A percentile compares a stretch with the other conserved stretches of the same genome.
Conservation (phyloP, 2,329 filamentous ascomycete species). For the Stagonosporopsis rhizophila region DNA sequence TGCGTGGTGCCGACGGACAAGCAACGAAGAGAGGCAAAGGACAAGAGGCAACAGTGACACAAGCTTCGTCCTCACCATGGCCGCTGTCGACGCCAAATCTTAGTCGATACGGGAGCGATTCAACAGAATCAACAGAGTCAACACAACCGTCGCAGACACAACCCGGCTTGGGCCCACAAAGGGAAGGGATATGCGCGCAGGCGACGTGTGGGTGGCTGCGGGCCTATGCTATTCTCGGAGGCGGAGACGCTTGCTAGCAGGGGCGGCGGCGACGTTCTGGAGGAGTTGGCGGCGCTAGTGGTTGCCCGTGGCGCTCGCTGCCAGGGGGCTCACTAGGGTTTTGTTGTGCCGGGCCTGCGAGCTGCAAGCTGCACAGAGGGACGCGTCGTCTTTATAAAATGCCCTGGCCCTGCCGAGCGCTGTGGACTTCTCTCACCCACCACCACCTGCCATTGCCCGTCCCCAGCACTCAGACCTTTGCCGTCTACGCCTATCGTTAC, state of each 20-base stretch:
- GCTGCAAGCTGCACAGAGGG: conserved; percentile 6
- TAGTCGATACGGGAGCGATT: conserved; percentile 14
- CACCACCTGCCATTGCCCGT: not conserved
- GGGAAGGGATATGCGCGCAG: conserved; percentile 15
- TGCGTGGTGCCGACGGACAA: not conserved
- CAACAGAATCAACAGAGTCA: conserved; percentile 18
- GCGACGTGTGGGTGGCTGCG: not conserved
- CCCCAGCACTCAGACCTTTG: conserved; percentile 9
- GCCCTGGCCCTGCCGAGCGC: not conserved
- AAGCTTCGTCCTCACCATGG: conserved; percentile 10
- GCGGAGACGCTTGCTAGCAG: conserved; percentile 8
- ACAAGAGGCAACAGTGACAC: not conserved
- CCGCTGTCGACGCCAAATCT: conserved; percentile 4
- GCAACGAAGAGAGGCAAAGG: no score
- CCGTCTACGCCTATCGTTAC: conserved; percentile 14
- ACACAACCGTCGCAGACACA: conserved; percentile 11
- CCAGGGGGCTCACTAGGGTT: conserved; percentile 10
- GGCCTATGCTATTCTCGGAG: conserved; percentile 17
- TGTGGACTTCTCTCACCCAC: conserved; percentile 3
- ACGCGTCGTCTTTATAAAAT: conserved; percentile 15
- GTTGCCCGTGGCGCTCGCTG: conserved; percentile 17
- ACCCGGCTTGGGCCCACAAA: conserved; percentile 13
- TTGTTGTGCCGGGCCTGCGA: conserved; percentile 5
- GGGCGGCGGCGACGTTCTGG: conserved; percentile 8
- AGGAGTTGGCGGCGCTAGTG: conserved; percentile 6